A percentile compares a stretch with the other conserved stretches of the same genome.
Conservation (phyloP, 192 early-diverging fungal genomes). For the Linnemannia elongata region DNA sequence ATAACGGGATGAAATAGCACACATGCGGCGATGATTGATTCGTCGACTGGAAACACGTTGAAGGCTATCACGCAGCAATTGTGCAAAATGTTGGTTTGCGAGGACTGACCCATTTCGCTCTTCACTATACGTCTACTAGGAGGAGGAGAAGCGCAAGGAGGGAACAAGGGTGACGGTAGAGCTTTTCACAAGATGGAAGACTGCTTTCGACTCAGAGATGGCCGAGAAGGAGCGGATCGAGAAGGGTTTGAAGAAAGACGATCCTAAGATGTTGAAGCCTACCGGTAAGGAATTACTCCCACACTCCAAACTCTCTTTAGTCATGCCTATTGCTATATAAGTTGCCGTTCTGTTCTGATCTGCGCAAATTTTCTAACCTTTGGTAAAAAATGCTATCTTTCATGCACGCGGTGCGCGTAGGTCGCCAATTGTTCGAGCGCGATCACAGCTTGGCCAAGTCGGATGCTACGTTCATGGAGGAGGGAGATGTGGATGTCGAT, state of each 20-base stretch:
- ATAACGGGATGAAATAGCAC: neutral
- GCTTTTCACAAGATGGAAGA: constrained; percentile 85
- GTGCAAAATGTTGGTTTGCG: too few relatives aligned
- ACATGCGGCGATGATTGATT: neutral
- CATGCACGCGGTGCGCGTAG: constrained; percentile 51
- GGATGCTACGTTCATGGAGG: constrained; percentile 85
- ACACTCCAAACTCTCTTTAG: neutral
- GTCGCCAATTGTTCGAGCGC: constrained; percentile 93
- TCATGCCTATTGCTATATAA: neutral
- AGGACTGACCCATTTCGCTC: neutral
- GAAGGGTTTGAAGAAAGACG: constrained; percentile 60
- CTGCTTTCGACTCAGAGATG: constrained; percentile 81
- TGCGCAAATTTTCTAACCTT: neutral
- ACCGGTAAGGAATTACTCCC: constrained; percentile 48
- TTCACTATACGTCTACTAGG: constrained; percentile 49
- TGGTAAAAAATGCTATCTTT: neutral
- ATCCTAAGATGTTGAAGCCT: constrained; percentile 59
- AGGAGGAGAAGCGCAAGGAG: constrained; percentile 79
- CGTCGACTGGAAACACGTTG: too few relatives aligned
- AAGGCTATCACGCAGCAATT: too few relatives aligned
- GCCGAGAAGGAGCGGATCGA: constrained; percentile 62
- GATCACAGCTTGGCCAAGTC: constrained; percentile 87
- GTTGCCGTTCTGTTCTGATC: too few relatives aligned
- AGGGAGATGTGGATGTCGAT: constrained; percentile 91
- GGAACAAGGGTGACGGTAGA: constrained; percentile 89